Percentiles rank a stretch among this genome's conserved stretches.
Conservation (phyloP, 2,329 filamentous ascomycete species). For the Stagonosporopsis cucurbitacearum region DNA sequence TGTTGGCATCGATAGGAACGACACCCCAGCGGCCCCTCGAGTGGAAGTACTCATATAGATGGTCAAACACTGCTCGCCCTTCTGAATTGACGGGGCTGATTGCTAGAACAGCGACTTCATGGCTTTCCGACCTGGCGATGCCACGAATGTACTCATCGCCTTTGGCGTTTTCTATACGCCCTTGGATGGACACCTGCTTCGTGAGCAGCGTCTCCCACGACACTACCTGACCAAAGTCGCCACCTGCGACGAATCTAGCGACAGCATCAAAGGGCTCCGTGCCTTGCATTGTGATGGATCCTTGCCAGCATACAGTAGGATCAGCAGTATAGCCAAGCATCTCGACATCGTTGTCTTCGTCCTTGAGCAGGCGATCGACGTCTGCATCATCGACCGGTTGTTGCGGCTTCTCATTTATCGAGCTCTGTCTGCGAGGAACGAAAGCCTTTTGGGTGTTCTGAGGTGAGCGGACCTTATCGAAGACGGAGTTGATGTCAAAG, state of each 20-base stretch:
- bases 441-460: conserved; percentile 57
- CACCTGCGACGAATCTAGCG: conserved; percentile 85
- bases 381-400: conserved; percentile 80
- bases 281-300: conserved; percentile 67
- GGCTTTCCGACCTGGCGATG: conserved; percentile 79
- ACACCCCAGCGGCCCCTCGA: conserved; percentile 86
- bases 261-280: conserved; percentile 76
- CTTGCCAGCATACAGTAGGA: conserved; percentile 67
- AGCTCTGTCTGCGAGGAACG: conserved; percentile 59
- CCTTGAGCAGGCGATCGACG: conserved; percentile 85
- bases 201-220: conserved; percentile 82
- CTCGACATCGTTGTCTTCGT: conserved; percentile 78
- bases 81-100: conserved; percentile 68
- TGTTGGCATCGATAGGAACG: conserved; percentile 62
- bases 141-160: conserved; percentile 92
- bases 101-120: conserved; percentile 82
- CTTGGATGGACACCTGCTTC: conserved; percentile 71
- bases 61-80: conserved; percentile 68
- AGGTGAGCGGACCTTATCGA: conserved; percentile 81
- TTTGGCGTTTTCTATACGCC: conserved; percentile 79
- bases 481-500: conserved; percentile 87
- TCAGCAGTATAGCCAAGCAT: conserved; percentile 77
- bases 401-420: conserved; percentile 49
- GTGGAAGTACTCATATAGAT: conserved; percentile 86
- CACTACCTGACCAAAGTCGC: conserved; percentile 70